phyloP scores from a whole-genome alignment of 106 monocot species.

The Ottelia alismoides region DNA sequence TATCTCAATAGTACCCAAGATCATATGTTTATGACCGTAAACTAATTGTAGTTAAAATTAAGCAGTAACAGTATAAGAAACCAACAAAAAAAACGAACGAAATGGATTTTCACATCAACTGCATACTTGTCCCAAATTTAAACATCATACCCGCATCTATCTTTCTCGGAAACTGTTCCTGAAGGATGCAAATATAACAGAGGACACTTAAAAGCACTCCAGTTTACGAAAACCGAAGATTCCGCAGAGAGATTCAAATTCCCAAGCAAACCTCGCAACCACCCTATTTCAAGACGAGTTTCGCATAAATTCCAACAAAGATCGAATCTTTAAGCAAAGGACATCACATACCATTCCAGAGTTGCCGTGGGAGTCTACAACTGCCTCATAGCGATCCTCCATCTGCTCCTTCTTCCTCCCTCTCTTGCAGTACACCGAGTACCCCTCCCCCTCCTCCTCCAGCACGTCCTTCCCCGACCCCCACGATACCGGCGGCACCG shows the following conservation, averaged over 20 bases:
- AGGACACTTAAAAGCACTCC: too few relatives aligned
- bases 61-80: too few relatives aligned
- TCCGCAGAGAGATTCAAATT: neutral
- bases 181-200: too few relatives aligned
- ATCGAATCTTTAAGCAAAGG: neutral
- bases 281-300: neutral
- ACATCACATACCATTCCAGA: slow-evolving; percentile 40
- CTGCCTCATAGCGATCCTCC: slow-evolving; percentile 71
- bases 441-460: slow-evolving; percentile 47
- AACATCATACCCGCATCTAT: neutral
- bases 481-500: slow-evolving; percentile 4
- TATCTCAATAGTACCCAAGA: too few relatives aligned
- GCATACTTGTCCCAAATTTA: neutral
- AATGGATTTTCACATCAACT: neutral
- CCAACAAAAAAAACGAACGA: too few relatives aligned
- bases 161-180: neutral
- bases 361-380: slow-evolving; percentile 40
- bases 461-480: slow-evolving; percentile 25
- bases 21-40: too few relatives aligned
- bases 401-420: slow-evolving; percentile 68
- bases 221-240: too few relatives aligned
- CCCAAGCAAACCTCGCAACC: too few relatives aligned
- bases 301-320: neutral
- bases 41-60: too few relatives aligned
- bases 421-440: slow-evolving; percentile 59